Evolutionary conservation across 176 grass and related monocot species (phyloP), one percentile per base, ranked within the genome.

Genomic region (Aegilops sharonensis): DNA sequence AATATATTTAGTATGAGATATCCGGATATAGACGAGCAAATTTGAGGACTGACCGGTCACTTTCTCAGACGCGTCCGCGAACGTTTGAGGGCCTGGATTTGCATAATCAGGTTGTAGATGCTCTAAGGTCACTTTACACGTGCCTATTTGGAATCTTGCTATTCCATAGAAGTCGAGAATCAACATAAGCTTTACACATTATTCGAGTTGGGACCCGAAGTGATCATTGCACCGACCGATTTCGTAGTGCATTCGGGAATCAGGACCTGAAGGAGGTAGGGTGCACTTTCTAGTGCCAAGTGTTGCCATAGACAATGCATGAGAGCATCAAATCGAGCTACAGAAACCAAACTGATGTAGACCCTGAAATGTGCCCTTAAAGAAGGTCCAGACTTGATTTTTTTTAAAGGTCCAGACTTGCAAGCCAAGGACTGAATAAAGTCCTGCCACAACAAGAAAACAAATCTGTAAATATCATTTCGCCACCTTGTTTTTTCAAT

Each of bases 341-440:
- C 64, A 75, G 0, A 40, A 43, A 68, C 3, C 13, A 31, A 56
- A 2, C 4, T 7, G 13, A 3, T 24, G 45, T 56, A 24, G 13
- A 37, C 18, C 11, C 25, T 64, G 2, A 75, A 84, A 21, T 64
- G 34, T 9, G 21, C 23, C 14, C 25, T 56, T 77, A 81, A 47
- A 68, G 71, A 31, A 87, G 61, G 62, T 69, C 75, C 60, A 87
- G 42, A 80, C 87, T 89, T 84, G 79, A 37, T 37, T 37, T 37
- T 37, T 37, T 37, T 37, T 37, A 37, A 31, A 87, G 62, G 63
- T 70, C 68, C 61, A 87, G 43, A 81, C 87, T 89, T 85, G 80
- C 81, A 80, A 86, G 57, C 10, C 69, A 71, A 81, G 81, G 76
- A 79, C 73, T 20, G 78, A 85, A 90, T 85, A 85, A 85, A 85